phyloP scores from a whole-genome alignment of 768 basidiomycete species.

The Mycena polygramma region DNA sequence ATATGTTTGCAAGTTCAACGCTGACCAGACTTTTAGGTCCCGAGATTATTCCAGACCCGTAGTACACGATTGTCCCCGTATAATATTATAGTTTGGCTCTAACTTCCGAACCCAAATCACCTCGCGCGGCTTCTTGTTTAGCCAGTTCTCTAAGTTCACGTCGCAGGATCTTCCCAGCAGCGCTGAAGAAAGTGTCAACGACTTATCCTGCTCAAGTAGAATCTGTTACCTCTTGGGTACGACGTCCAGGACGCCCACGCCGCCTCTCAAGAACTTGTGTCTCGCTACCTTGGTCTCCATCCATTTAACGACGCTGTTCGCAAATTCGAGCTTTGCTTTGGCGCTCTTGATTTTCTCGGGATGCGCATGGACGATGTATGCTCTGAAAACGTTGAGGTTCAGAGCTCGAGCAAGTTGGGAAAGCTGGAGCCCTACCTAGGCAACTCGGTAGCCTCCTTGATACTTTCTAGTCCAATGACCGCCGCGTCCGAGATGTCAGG shows the following conservation, averaged over 20 bases:
- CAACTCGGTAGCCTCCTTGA: slow-evolving; percentile 82
- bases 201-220: background rate
- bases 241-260: slow-evolving; percentile 70
- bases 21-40: slow-evolving; percentile 19
- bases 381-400: slow-evolving; percentile 51
- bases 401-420: background rate
- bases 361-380: slow-evolving; percentile 70
- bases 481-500: slow-evolving; percentile 83
- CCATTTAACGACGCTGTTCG: slow-evolving; percentile 72
- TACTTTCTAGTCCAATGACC: slow-evolving; percentile 81
- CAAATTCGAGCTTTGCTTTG: slow-evolving; percentile 58
- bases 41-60: slow-evolving; percentile 9
- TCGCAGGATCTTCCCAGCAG: slow-evolving; percentile 90
- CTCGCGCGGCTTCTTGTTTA: slow-evolving; percentile 64
- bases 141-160: slow-evolving; percentile 80
- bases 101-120: slow-evolving; percentile 44
- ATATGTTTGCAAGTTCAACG: background rate
- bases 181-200: slow-evolving; percentile 55
- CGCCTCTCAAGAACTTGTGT: slow-evolving; percentile 87
- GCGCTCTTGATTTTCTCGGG: slow-evolving; percentile 52
- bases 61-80: background rate
- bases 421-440: slow-evolving; percentile 64
- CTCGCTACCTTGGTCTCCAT: slow-evolving; percentile 74
- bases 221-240: slow-evolving; percentile 75
- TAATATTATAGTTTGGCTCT: slow-evolving; percentile 51